Conservation (phyloP, 345 rosid genomes). For the Bruguiera gymnorhiza region DNA sequence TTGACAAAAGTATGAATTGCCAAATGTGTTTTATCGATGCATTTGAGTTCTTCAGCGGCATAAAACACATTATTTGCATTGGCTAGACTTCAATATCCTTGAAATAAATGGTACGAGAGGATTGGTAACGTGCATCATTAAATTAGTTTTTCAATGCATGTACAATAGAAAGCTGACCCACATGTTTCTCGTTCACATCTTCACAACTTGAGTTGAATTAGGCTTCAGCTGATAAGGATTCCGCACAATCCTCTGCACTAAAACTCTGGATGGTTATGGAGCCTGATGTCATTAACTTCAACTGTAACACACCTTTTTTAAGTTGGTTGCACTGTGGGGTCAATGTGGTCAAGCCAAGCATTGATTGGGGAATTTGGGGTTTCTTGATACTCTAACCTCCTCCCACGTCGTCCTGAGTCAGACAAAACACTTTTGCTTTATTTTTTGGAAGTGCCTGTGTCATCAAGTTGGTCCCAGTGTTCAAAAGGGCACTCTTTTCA, state of each 20-base stretch:
- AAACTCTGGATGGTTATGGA: slow-evolving; percentile 5
- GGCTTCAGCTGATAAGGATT: background rate
- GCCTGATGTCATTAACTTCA: slow-evolving; percentile 5
- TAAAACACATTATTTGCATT: too few relatives aligned
- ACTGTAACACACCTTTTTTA: background rate
- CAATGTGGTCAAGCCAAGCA: slow-evolving; percentile 18
- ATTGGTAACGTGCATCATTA: too few relatives aligned
- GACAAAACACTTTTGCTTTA: slow-evolving; percentile 44
- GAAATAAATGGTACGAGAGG: too few relatives aligned
- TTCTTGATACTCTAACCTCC: slow-evolving; percentile 25
- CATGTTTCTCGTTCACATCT: too few relatives aligned
- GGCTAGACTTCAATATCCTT: too few relatives aligned
- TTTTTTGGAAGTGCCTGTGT: slow-evolving; percentile 25
- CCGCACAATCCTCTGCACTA: background rate
- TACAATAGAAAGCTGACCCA: too few relatives aligned
- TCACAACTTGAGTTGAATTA: background rate
- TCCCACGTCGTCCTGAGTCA: slow-evolving; percentile 52
- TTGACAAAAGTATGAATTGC: too few relatives aligned
- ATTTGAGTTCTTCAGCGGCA: too few relatives aligned
- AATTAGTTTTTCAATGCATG: too few relatives aligned
- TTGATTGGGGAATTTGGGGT: slow-evolving; percentile 27
- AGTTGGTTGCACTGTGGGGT: slow-evolving; percentile 9
- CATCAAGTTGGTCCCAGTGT: slow-evolving; percentile 23
- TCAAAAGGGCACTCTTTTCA: background rate
- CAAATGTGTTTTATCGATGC: too few relatives aligned